A percentile compares a stretch with the other conserved stretches of the same genome.
Evolutionary conservation across 192 early-diverging fungal genomes (phyloP).

Genomic region (Ramicandelaber brevisporus): DNA sequence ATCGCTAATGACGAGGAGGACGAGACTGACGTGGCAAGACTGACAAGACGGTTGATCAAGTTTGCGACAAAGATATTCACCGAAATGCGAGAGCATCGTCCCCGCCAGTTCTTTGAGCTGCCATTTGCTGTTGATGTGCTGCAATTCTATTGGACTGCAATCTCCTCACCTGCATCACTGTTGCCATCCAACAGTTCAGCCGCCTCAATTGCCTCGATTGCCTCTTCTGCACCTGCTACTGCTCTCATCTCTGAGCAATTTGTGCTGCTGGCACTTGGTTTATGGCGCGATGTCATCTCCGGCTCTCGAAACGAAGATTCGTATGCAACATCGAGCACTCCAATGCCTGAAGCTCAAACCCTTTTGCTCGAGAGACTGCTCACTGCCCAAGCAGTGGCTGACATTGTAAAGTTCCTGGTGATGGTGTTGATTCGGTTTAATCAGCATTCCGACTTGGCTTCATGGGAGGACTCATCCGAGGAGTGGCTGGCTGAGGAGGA

Average conservation of each 20-base stretch:
- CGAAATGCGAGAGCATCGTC: too few relatives aligned
- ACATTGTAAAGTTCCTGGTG: conserved; percentile 32
- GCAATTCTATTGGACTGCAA: too few relatives aligned
- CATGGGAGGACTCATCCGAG: conserved; percentile 73
- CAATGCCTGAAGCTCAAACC: conserved; percentile 29
- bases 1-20: not conserved
- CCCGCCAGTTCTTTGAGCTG: too few relatives aligned
- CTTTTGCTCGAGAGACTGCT: conserved; percentile 41
- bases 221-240: too few relatives aligned
- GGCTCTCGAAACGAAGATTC: conserved; percentile 12
- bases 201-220: too few relatives aligned
- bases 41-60: too few relatives aligned
- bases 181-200: too few relatives aligned
- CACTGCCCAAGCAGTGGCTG: too few relatives aligned
- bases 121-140: too few relatives aligned
- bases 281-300: conserved; percentile 10
- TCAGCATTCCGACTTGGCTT: conserved; percentile 32
- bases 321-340: conserved; percentile 17
- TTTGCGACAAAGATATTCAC: too few relatives aligned
- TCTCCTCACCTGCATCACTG: too few relatives aligned
- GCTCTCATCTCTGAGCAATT: too few relatives aligned
- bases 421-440: conserved; percentile 50
- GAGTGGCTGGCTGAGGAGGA: conserved; percentile 54
- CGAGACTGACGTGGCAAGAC: conserved; percentile 1
- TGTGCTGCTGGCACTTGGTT: conserved; percentile 8